Conservation (phyloP, 768 basidiomycete genomes). For the Suillus discolor region DNA sequence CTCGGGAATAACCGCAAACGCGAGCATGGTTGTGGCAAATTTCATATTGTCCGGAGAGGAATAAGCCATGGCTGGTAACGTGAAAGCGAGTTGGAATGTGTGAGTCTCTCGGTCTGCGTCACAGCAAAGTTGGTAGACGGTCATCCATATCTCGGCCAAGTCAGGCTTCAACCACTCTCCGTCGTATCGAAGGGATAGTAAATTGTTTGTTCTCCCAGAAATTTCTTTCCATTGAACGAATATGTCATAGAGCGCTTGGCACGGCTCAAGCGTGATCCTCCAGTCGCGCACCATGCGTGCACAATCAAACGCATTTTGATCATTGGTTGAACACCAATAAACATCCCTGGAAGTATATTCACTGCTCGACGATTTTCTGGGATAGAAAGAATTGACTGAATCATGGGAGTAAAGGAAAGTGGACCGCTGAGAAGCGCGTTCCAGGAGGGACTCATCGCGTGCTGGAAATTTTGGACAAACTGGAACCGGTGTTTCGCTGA, state of each 20-base stretch:
- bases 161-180: conserved; percentile 25
- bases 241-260: neutral
- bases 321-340: neutral
- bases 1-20: conserved; percentile 24
- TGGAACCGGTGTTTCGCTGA: conserved; percentile 3
- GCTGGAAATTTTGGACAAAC: conserved; percentile 19
- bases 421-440: conserved; percentile 18
- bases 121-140: conserved; percentile 27
- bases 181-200: conserved; percentile 16
- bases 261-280: neutral
- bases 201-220: neutral
- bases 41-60: conserved; percentile 14
- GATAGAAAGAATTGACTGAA: neutral
- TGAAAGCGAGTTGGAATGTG: conserved; percentile 28
- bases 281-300: conserved; percentile 12
- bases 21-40: conserved; percentile 31
- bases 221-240: conserved; percentile 4
- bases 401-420: conserved; percentile 17
- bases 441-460: conserved; percentile 17
- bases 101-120: conserved; percentile 2
- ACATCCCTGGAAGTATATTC: conserved; percentile 17
- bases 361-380: neutral
- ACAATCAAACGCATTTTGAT: conserved; percentile 14
- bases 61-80: conserved; percentile 33
- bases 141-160: conserved; percentile 26